Base-by-base conservation (phyloP, 116 monocot species). In the Dioscorea cayenensis region DNA sequence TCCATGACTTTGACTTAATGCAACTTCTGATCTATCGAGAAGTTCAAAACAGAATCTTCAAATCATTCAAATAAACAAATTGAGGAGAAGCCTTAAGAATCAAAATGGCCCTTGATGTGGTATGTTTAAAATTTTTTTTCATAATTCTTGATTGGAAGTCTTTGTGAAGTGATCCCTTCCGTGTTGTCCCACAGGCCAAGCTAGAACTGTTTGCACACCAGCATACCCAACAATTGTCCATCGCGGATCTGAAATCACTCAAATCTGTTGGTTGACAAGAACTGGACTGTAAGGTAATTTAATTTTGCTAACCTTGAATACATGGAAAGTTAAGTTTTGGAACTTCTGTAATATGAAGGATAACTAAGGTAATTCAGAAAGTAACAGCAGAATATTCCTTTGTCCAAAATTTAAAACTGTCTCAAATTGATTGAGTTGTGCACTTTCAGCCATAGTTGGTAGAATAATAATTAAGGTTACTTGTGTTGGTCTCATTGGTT, bases 31-130 rank as follows among this genome's bases (percentile, higher is more conserved):
- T 23, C 14, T 71, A 73, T 75, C 87, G 99, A 72, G 99, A 94
- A 82, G 76, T 94, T n/a, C n/a, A n/a, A n/a, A n/a, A 94, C 60
- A 86, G 82, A 58, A 89, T 77, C 85, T 99, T 84, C 99, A n/a
- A n/a, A 99, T 77, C 99, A 94, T 52, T 87, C 94, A 71, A 83
- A 89, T 87, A 94, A 87, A 71, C 91, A 94, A 76, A 91, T 99
- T 84, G 99, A 99, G 69, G 89, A 99, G 73, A 91, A 87, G 74
- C 85, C n/a, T n/a, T 86, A 1, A 77, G 99, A 75, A 94, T 99
- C 48, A 89, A 94, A 69, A 99, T 99, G 99, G 99, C 99, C n/a
- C 85, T 91, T 75, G 94, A 94, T 87, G 94, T 99, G 89, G 99
- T 99, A 84, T n/a, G 22, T 25, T 17, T 25, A 25, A 25, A n/a